Evolutionary conservation across 108 stramenopile genomes (phyloP), one percentile per base, ranked within the genome.

Genomic region (Pseudonitzschia delicatissima): DNA sequence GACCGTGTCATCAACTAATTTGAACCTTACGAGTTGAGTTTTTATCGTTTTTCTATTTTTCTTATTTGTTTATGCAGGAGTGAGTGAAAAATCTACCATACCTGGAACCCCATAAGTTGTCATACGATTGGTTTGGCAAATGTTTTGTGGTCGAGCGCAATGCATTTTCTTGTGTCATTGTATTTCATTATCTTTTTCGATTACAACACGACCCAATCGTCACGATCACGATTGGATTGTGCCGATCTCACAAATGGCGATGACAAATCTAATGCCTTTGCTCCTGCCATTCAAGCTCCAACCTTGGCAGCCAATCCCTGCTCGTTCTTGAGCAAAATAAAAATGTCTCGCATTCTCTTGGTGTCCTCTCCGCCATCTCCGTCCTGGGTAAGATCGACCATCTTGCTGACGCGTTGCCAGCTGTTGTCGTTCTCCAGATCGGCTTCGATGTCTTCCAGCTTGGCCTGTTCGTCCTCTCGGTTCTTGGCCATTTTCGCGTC

Each of bases 361-460:
- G 83, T 83, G 72, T 86, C 87, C 25, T 69, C 81, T n/a, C 55
- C 62, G 45, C 72, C 71, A 45, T 84, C 74, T 34, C 78, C 68
- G 67, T 94, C 90, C 64, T 91, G 89, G 45, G 85, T 80, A 40
- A 92, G 73, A 17, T 92, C 90, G 57, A 94, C 85, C 82, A 94
- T 79, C 74, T 94, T 94, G 74, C 89, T 86, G 40, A 90, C 87
- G 50, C 76, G 77, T 68, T 94, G 88, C 90, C 90, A 94, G 57
- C 77, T 78, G 75, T 92, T 94, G 60, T 91, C 90, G 73, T 90
- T 92, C 69, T 94, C 93, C 64, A 94, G 69, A 67, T 94, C 93
- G n/a, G 93, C 93, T 71, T 94, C 93, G 74, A 94, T 91, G 57
- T 85, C 93, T 75, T 94, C 93, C 74, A 94, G 77, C 69, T 94